These are phyloP conservation scores for Logfia minima DNA, from an alignment of 129 eudicot species.

Conservation along the genomic window DNA sequence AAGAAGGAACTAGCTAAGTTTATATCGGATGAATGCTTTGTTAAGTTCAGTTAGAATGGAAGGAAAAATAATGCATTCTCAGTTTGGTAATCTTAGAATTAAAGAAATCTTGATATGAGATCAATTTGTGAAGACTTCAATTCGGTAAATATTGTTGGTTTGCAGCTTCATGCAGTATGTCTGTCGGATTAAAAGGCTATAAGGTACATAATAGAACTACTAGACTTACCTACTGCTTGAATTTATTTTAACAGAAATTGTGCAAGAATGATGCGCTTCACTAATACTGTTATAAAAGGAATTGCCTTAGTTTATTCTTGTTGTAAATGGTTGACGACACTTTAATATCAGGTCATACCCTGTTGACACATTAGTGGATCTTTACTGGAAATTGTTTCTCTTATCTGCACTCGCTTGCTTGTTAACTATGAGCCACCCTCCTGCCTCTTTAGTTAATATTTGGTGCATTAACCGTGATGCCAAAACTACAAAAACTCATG, in stretches of 20 bases:
- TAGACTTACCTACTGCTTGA: not conserved
- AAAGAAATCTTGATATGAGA: not conserved
- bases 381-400: conserved; percentile 6
- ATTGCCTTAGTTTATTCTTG: conserved; percentile 1
- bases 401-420: not conserved
- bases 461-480: conserved; percentile 1
- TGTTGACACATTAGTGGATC: conserved; percentile 1
- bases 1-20: not conserved
- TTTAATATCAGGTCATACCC: not conserved
- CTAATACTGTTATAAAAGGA: not conserved
- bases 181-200: conserved; percentile 9
- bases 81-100: conserved; percentile 12
- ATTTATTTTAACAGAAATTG: conserved; percentile 4
- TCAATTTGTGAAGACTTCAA: not conserved
- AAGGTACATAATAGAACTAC: not conserved
- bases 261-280: not conserved
- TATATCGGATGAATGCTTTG: conserved; percentile 6
- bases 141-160: conserved; percentile 8
- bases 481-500: not conserved
- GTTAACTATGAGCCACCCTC: not conserved
- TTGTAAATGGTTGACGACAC: not conserved
- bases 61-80: conserved; percentile 2
- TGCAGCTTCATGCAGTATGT: conserved; percentile 6
- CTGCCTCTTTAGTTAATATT: not conserved
- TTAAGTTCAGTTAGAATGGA: conserved; percentile 13